Conservation (phyloP, 441 rosid genomes). For the Pelargonium australe region DNA sequence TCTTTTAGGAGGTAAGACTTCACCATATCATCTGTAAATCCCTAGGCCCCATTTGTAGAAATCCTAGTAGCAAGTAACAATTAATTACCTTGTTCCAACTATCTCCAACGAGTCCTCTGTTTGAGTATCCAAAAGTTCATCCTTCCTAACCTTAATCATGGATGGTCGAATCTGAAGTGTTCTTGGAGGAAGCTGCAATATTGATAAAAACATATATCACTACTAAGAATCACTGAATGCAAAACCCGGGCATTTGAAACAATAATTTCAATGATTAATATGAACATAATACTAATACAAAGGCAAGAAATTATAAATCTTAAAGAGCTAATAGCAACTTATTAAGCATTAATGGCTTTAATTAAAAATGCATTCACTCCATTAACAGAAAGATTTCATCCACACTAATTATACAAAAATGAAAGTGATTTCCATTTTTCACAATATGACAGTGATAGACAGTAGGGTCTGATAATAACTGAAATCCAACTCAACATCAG, state of each 20-base stretch:
- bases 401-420: background rate
- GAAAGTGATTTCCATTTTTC: background rate
- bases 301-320: background rate
- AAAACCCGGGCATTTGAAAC: background rate
- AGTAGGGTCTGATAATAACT: background rate
- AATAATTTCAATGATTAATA: background rate
- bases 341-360: background rate
- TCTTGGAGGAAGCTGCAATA: conserved; percentile 41
- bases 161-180: conserved; percentile 53
- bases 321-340: background rate
- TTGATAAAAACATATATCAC: background rate
- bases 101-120: conserved; percentile 51
- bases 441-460: background rate
- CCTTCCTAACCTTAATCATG: conserved; percentile 60
- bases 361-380: background rate
- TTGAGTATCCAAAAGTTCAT: conserved; percentile 23
- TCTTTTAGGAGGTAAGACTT: background rate
- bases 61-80: conserved; percentile 2
- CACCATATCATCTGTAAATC: background rate
- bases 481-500: background rate
- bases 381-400: background rate
- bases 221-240: background rate
- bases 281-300: background rate
- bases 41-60: background rate
- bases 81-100: conserved; percentile 55